Base-by-base conservation (phyloP, 2,329 filamentous ascomycete species). In the Fusarium fujikuroi region DNA sequence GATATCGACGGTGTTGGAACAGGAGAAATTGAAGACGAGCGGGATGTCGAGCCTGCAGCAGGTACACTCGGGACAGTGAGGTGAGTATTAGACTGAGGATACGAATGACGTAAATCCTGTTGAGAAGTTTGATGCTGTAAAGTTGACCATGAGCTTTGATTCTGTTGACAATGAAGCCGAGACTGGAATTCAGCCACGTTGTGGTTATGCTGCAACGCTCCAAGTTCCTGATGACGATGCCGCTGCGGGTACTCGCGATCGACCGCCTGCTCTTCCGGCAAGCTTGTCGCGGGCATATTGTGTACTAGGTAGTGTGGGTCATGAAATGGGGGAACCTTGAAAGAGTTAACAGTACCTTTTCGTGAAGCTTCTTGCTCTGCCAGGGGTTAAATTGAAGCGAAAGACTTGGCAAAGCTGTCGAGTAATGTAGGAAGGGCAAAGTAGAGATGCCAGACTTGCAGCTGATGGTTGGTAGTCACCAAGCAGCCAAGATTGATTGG, bases 261-360 rank as follows among this genome's bases (percentile, higher is more conserved):
- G 53, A 60, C 66, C 59, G 69, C 69, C 71, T 74, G 74, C 57
- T 76, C 67, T 56, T 58, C 72, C 64, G 66, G 62, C 67, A 75
- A 71, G 74, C 72, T 70, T 67, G 67, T 74, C 70, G 66, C 74
- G 63, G 68, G 63, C 75, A 77, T 77, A 50, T 69, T 66, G 74
- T 69, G 52, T 75, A n/a, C n/a, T n/a, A 66, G 44, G 58, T 75
- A 64, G 44, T 62, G 75, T 76, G 75, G 75, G 75, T 77, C 75
- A 77, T 77, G 68, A 56, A 76, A 75, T 47, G 39, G 62, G 52
- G 59, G 23, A 46, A 53, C 34, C 62, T 60, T 42, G 60, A 44
- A 56, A 60, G 57, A 63, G 37, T 57, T 59, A 40, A 70, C 49
- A 56, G 62, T 72, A 69, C 69, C 64, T 69, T 69, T 69, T 66